phyloP scores from a whole-genome alignment of 805 yeast genomes.

The Hagleromyces aurorensis region DNA sequence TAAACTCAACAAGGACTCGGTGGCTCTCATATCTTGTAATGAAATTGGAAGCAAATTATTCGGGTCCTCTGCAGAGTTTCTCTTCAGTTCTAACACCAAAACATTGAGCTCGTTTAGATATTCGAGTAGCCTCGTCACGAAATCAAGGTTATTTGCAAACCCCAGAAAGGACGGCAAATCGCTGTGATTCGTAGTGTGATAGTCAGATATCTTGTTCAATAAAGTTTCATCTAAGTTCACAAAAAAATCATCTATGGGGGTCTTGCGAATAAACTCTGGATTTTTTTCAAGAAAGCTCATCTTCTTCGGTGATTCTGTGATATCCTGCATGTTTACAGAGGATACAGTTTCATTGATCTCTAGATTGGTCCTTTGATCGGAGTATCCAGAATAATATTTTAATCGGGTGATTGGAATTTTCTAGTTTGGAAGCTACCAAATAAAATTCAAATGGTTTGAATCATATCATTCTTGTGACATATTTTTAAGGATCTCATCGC shows the following conservation, averaged over 20 bases:
- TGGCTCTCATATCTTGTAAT: slow-evolving; percentile 72
- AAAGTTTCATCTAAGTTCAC: slow-evolving; percentile 12
- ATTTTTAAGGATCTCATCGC: too few species aligned
- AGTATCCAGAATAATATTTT: too few species aligned
- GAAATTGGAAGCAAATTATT: slow-evolving; percentile 50
- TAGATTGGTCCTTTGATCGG: too few species aligned
- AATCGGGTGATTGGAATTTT: too few species aligned
- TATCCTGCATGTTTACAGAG: too few species aligned
- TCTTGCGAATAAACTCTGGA: slow-evolving; percentile 29
- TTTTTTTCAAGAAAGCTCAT: slow-evolving; percentile 12
- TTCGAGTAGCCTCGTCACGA: slow-evolving; percentile 15
- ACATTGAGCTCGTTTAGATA: slow-evolving; percentile 12
- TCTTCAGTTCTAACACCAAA: slow-evolving; percentile 9
- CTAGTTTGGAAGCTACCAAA: too few species aligned
- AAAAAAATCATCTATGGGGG: slow-evolving; percentile 32
- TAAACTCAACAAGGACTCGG: slow-evolving; percentile 55
- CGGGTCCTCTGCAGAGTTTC: slow-evolving; percentile 6
- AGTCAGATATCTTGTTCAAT: slow-evolving; percentile 13
- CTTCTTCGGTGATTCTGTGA: too few species aligned
- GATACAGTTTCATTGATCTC: too few species aligned
- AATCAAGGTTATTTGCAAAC: slow-evolving; percentile 10
- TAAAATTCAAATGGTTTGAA: too few species aligned
- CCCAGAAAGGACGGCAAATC: too few species aligned
- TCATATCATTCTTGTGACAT: too few species aligned
- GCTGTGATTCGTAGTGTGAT: too few species aligned